Percentiles rank a stretch among this genome's conserved stretches.
Conservation (phyloP, 768 basidiomycete genomes). For the Lactarius trivialis region DNA sequence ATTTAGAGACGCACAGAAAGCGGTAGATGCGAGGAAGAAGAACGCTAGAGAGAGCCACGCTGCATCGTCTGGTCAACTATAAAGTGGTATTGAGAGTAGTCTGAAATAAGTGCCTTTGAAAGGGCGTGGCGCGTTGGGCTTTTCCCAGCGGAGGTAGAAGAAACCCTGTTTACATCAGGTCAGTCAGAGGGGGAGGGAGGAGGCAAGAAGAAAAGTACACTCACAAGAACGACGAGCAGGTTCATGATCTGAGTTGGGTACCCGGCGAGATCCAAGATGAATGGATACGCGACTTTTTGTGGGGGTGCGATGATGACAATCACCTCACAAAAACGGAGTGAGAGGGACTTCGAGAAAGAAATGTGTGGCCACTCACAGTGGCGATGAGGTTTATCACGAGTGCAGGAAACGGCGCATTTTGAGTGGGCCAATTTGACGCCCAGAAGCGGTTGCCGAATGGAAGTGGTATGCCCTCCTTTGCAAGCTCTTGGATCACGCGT, state of each 20-base stretch:
- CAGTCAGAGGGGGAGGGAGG: neutral
- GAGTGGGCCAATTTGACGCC: constrained; percentile 58
- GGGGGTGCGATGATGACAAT: constrained; percentile 53
- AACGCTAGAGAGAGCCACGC: constrained; percentile 52
- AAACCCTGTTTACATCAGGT: constrained; percentile 35
- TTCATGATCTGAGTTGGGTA: constrained; percentile 52
- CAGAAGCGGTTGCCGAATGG: constrained; percentile 54
- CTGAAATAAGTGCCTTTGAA: constrained; percentile 36
- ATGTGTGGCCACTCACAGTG: constrained; percentile 31
- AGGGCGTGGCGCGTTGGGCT: constrained; percentile 41
- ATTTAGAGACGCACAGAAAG: constrained; percentile 38
- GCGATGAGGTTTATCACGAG: constrained; percentile 51
- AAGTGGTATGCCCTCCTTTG: constrained; percentile 56
- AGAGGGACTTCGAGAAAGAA: neutral
- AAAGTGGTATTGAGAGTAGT: no score
- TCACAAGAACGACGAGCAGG: constrained; percentile 49
- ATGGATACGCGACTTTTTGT: constrained; percentile 47
- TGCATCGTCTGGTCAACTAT: constrained; percentile 28
- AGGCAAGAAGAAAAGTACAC: constrained; percentile 20
- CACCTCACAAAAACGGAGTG: constrained; percentile 27
- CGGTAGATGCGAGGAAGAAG: constrained; percentile 47
- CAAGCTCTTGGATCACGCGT: constrained; percentile 54
- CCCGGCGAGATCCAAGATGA: constrained; percentile 52
- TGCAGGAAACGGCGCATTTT: constrained; percentile 49
- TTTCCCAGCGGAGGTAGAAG: constrained; percentile 49